phyloP scores from a whole-genome alignment of 1,284 basidiomycete genomes.

The Bjerkandera adusta region DNA sequence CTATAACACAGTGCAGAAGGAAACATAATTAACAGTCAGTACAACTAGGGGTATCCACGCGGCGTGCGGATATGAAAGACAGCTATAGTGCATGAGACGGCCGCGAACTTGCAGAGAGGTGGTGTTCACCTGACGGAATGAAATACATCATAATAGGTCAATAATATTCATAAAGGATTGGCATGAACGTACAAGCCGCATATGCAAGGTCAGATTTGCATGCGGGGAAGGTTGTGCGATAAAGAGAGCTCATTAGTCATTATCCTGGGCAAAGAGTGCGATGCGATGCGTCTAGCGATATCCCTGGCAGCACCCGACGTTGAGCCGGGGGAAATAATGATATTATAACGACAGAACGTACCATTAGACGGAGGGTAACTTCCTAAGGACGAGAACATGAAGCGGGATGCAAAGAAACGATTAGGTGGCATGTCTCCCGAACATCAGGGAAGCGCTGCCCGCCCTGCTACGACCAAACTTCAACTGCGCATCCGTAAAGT shows the following conservation, averaged over 20 bases:
- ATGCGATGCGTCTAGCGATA: slow-evolving; percentile 6
- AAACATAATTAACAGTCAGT: neutral
- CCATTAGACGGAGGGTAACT: slow-evolving; percentile 1
- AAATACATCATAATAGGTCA: slow-evolving; percentile 5
- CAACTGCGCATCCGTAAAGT: slow-evolving; percentile 22
- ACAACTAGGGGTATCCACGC: neutral
- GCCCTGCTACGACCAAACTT: slow-evolving; percentile 16
- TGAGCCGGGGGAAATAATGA: too few relatives aligned
- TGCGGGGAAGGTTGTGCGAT: neutral
- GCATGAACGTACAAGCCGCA: slow-evolving; percentile 1
- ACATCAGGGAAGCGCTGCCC: slow-evolving; percentile 15
- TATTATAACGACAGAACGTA: neutral
- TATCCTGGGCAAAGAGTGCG: slow-evolving; percentile 1
- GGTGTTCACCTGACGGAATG: neutral
- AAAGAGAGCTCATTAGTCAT: slow-evolving; percentile 10
- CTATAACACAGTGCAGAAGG: too few relatives aligned
- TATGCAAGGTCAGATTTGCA: neutral
- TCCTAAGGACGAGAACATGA: neutral
- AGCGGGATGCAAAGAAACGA: neutral
- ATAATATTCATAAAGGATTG: slow-evolving; percentile 6
- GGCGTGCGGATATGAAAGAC: slow-evolving; percentile 4
- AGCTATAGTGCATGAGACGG: neutral
- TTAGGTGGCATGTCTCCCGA: slow-evolving; percentile 12
- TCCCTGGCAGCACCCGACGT: too few relatives aligned
- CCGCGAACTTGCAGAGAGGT: neutral